Percentiles rank a stretch among this genome's conserved stretches.
phyloP scores from a whole-genome alignment of 2,329 filamentous ascomycete species.

The Spiromastix sp. region DNA sequence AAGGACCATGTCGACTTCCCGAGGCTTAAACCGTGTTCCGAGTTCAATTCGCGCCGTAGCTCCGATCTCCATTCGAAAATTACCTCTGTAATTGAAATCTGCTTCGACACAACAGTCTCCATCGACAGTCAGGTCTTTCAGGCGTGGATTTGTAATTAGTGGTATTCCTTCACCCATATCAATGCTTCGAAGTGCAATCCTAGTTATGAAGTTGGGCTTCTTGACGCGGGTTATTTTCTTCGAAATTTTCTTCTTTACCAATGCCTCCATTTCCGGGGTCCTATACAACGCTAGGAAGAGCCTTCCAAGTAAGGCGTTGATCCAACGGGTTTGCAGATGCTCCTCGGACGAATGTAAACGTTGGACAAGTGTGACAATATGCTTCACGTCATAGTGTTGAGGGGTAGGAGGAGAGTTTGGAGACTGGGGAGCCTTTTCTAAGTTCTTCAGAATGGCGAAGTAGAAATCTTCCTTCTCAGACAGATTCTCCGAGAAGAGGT shows the following conservation, averaged over 20 bases:
- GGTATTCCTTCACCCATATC: slow-evolving; percentile 80
- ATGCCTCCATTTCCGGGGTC: slow-evolving; percentile 68
- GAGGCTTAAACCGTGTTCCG: slow-evolving; percentile 74
- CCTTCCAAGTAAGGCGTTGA: slow-evolving; percentile 83
- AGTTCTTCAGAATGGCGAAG: slow-evolving; percentile 77
- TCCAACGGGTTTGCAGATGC: slow-evolving; percentile 79
- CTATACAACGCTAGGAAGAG: slow-evolving; percentile 82
- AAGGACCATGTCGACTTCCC: slow-evolving; percentile 81
- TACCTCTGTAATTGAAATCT: slow-evolving; percentile 80
- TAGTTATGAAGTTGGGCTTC: slow-evolving; percentile 79
- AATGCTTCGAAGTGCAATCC: slow-evolving; percentile 71
- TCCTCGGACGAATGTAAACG: slow-evolving; percentile 86
- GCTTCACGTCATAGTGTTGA: slow-evolving; percentile 67
- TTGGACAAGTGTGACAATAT: slow-evolving; percentile 84
- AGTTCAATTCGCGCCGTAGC: slow-evolving; percentile 90
- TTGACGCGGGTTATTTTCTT: slow-evolving; percentile 95
- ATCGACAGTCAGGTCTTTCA: slow-evolving; percentile 82
- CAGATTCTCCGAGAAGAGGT: slow-evolving; percentile 86
- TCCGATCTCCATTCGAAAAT: slow-evolving; percentile 79
- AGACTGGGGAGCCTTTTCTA: slow-evolving; percentile 55
- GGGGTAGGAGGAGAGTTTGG: slow-evolving; percentile 54
- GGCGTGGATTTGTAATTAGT: slow-evolving; percentile 74
- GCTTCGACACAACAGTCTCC: slow-evolving; percentile 81
- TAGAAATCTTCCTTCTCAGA: slow-evolving; percentile 99
- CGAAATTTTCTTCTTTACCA: slow-evolving; percentile 74